Evolutionary conservation across 2,329 filamentous ascomycete genomes (phyloP).

Genomic region (Fusarium graminum): DNA sequence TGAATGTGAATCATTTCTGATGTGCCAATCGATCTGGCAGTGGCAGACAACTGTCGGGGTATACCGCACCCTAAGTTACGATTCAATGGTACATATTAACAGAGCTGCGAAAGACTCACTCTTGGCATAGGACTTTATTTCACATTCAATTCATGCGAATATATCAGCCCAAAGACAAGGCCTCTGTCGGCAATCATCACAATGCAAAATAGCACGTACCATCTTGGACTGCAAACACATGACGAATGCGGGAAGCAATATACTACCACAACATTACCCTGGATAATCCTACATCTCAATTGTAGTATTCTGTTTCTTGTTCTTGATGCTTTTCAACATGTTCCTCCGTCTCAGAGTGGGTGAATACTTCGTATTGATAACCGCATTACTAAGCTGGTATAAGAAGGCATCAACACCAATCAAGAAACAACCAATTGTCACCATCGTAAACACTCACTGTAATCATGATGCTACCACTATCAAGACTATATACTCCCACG

Average conservation of each 20-base stretch:
- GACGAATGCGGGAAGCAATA: too few relatives aligned
- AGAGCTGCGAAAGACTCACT: background rate
- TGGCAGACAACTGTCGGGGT: slow-evolving; percentile 13
- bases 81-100: background rate
- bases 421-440: slow-evolving; percentile 42
- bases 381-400: slow-evolving; percentile 31
- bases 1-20: background rate
- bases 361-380: background rate
- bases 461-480: slow-evolving; percentile 34
- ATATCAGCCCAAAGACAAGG: too few relatives aligned
- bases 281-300: background rate
- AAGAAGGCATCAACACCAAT: slow-evolving; percentile 42
- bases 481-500: slow-evolving; percentile 14
- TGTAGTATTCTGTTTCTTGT: background rate
- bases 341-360: too few relatives aligned
- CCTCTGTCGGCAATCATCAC: too few relatives aligned
- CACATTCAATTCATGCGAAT: too few relatives aligned
- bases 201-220: too few relatives aligned
- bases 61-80: background rate
- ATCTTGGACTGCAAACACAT: too few relatives aligned
- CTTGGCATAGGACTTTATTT: too few relatives aligned
- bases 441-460: slow-evolving; percentile 22
- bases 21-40: slow-evolving; percentile 1
- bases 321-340: background rate
- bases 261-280: too few relatives aligned